Base-by-base conservation (phyloP, 2,329 filamentous ascomycete genomes). In the Tolypocladium nubicola region DNA sequence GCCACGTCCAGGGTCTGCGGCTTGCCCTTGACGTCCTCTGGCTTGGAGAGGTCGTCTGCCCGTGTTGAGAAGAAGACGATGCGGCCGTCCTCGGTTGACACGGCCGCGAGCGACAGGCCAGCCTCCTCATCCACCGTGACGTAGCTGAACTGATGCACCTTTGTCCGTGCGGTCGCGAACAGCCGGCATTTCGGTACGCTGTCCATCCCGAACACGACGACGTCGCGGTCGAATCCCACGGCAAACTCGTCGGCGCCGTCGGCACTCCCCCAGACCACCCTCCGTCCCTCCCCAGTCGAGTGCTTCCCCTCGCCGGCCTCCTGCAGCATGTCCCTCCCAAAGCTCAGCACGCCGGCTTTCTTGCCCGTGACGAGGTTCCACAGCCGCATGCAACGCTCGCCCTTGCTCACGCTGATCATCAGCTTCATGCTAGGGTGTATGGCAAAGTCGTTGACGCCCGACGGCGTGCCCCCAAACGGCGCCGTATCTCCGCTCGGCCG, bases 291-390 rank as follows among this genome's bases (percentile, higher is more conserved):
- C 14, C 93, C 92, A 50, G 84, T 86, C 50, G 85, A 84, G 70
- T 87, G 86, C 70, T 84, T 85, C 49, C 85, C 82, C 75, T 96
- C 90, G 52, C 89, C 90, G 13, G 88, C 82, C 64, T 88, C 84
- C 50, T 82, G 78, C 55, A 97, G 76, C 65, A 94, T 79, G 0
- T 86, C 82, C 58, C 82, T 80, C 62, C 82, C 82, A 70, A 97
- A 97, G 69, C 89, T 94, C 64, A 99, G 75, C 55, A 96, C 92
- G 37, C 92, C 90, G 1, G 92, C 92, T 75, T 96, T 97, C 76
- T 93, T 96, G 19, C 92, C 94, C 3, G 93, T 97, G 62, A 97
- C 91, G 61, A 99, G 72, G 68, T 99, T 97, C 94, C 94, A 99
- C 62, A 97, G 73, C 62, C 94, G 79, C 89, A 99, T 95, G 67